Conservation (phyloP, 2,329 filamentous ascomycete species). For the Aspergillus oerlinghausenensis region DNA sequence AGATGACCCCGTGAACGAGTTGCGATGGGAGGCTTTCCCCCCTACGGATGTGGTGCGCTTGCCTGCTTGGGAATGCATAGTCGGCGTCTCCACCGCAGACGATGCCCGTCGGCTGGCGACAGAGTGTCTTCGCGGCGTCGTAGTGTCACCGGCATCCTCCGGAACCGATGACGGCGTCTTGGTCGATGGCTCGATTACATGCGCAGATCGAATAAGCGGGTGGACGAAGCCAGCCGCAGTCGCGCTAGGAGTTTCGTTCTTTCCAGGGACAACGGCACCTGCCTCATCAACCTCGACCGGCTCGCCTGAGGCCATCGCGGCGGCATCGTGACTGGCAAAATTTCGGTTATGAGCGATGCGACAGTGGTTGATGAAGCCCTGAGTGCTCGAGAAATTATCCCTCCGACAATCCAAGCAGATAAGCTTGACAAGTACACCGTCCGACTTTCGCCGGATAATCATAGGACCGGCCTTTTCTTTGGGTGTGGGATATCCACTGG, state of each 20-base stretch:
- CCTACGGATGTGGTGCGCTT: slow-evolving; percentile 15
- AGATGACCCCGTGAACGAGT: slow-evolving; percentile 51
- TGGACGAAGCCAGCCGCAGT: slow-evolving; percentile 53
- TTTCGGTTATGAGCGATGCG: slow-evolving; percentile 90
- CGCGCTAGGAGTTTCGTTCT: slow-evolving; percentile 25
- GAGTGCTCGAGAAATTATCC: slow-evolving; percentile 90
- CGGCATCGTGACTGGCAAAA: slow-evolving; percentile 94
- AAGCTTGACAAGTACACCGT: slow-evolving; percentile 82
- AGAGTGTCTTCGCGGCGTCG: slow-evolving; percentile 19
- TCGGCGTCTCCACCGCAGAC: slow-evolving; percentile 23
- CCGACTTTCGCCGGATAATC: slow-evolving; percentile 73
- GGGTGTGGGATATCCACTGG: slow-evolving; percentile 65
- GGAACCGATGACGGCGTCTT: slow-evolving; percentile 13
- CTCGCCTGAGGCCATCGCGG: slow-evolving; percentile 80
- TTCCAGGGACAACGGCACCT: slow-evolving; percentile 43
- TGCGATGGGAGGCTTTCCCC: slow-evolving; percentile 12
- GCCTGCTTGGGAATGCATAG: neutral
- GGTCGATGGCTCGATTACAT: slow-evolving; percentile 24
- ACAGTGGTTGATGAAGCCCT: slow-evolving; percentile 99
- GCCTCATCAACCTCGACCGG: slow-evolving; percentile 67
- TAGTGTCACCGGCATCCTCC: slow-evolving; percentile 6
- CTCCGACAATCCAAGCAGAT: slow-evolving; percentile 84
- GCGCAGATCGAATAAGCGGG: slow-evolving; percentile 56
- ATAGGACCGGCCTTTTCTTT: slow-evolving; percentile 81
- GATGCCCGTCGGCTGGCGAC: slow-evolving; percentile 8